These are phyloP conservation scores for Claviceps monticola DNA, from an alignment of 2,329 filamentous ascomycete genomes.

Conservation along the genomic window DNA sequence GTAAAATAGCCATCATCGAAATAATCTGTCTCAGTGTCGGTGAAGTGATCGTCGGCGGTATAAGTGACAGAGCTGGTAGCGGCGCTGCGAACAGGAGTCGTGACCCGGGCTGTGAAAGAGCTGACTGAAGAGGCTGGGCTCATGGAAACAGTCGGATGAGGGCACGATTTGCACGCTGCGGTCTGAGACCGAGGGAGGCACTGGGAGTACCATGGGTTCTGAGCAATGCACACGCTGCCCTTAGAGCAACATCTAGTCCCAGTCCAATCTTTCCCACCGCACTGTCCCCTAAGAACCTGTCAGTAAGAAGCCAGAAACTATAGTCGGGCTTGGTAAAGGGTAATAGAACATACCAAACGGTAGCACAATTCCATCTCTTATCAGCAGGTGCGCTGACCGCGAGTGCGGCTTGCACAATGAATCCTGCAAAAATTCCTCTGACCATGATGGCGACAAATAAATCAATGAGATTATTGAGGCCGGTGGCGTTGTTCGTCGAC, in stretches of 20 bases:
- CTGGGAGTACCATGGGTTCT: slow-evolving; percentile 25
- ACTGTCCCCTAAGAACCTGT: slow-evolving; percentile 19
- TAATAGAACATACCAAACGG: slow-evolving; percentile 15
- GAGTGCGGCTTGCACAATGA: slow-evolving; percentile 9
- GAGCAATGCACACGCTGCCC: slow-evolving; percentile 22
- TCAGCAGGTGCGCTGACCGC: slow-evolving; percentile 28
- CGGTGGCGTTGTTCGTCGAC: neutral
- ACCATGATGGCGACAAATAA: neutral
- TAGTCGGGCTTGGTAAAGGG: slow-evolving; percentile 7
- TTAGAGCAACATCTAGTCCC: slow-evolving; percentile 31
- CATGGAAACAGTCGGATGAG: slow-evolving; percentile 20
- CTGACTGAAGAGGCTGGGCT: slow-evolving; percentile 24
- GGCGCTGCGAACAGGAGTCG: neutral
- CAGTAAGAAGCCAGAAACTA: neutral
- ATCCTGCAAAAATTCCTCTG: neutral
- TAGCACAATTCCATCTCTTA: slow-evolving; percentile 21
- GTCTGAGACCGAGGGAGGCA: slow-evolving; percentile 14
- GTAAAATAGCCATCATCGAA: neutral
- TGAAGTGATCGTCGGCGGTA: neutral
- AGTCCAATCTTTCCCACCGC: slow-evolving; percentile 29
- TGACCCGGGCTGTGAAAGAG: neutral
- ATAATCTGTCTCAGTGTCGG: neutral
- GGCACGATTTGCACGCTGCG: slow-evolving; percentile 7
- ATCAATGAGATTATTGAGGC: neutral
- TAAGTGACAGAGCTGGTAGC: neutral